phyloP scores from a whole-genome alignment of 2,329 filamentous ascomycete genomes.

The Dactylonectria macrodidyma region DNA sequence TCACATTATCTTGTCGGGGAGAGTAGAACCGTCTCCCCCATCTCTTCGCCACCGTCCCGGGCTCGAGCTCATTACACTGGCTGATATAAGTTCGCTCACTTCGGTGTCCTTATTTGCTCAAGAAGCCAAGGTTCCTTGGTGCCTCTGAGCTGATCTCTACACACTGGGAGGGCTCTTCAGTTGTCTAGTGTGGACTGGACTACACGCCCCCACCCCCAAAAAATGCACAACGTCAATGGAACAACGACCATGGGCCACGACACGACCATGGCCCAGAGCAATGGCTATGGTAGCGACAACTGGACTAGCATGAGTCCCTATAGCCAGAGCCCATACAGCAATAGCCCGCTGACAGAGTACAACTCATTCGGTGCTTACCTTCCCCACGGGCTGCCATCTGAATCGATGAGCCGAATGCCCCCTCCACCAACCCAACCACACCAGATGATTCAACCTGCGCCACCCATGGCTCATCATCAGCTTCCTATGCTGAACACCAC shows the following conservation, averaged over 20 bases:
- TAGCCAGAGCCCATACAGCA: slow-evolving; percentile 69
- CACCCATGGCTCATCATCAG: slow-evolving; percentile 69
- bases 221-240: slow-evolving; percentile 54
- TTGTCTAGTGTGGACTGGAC: slow-evolving; percentile 39
- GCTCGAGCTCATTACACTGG: slow-evolving; percentile 28
- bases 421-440: slow-evolving; percentile 65
- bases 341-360: slow-evolving; percentile 76
- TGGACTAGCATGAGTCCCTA: slow-evolving; percentile 74
- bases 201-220: slow-evolving; percentile 17
- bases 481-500: slow-evolving; percentile 79
- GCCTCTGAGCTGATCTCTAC: slow-evolving; percentile 5
- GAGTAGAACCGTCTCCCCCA: slow-evolving; percentile 22
- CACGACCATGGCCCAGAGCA: slow-evolving; percentile 50
- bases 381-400: slow-evolving; percentile 65
- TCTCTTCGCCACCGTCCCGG: slow-evolving; percentile 32
- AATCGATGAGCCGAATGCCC: slow-evolving; percentile 67
- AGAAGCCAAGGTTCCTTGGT: slow-evolving; percentile 11
- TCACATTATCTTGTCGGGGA: slow-evolving; percentile 37
- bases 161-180: neutral
- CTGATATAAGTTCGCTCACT: slow-evolving; percentile 25
- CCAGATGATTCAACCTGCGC: slow-evolving; percentile 51
- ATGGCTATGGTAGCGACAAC: slow-evolving; percentile 58
- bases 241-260: slow-evolving; percentile 52
- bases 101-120: slow-evolving; percentile 16
- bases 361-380: slow-evolving; percentile 70